Percentiles rank a stretch among this genome's conserved stretches.
Conservation (phyloP, 192 early-diverging fungal species). For the Rhizoclosmatium globosum region DNA sequence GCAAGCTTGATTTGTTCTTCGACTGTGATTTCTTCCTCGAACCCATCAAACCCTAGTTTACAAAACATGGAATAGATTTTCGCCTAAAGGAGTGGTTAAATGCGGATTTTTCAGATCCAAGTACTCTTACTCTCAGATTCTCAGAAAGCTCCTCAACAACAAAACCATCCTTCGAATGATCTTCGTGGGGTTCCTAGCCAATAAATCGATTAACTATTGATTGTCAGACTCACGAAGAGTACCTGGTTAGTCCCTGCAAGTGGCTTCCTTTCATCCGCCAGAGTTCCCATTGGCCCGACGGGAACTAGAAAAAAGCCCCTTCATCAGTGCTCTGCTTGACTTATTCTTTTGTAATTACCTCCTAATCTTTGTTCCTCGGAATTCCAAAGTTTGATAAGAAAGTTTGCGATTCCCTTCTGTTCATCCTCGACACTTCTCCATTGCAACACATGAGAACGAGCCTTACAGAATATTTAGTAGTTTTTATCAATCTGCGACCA, state of each 20-base stretch:
- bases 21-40: conserved; percentile 17
- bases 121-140: conserved; percentile 36
- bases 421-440: conserved; percentile 37
- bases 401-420: conserved; percentile 38
- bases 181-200: conserved; percentile 1
- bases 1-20: conserved; percentile 47
- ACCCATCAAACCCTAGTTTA: conserved; percentile 53
- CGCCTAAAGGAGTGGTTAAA: conserved; percentile 25
- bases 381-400: conserved; percentile 53
- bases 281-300: conserved; percentile 7
- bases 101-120: not conserved
- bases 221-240: not conserved
- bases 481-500: not conserved
- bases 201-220: not conserved
- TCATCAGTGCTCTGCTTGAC: not conserved
- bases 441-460: conserved; percentile 39
- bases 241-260: conserved; percentile 27
- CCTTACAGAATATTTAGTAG: conserved; percentile 23
- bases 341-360: conserved; percentile 28
- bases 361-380: conserved; percentile 47
- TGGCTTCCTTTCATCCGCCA: conserved; percentile 37
- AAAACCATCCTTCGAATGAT: conserved; percentile 31
- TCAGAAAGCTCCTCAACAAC: conserved; percentile 41
- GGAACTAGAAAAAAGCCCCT: not conserved
- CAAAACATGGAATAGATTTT: conserved; percentile 59